These are phyloP conservation scores for Hypoxylon rubiginosum DNA, from an alignment of 2,329 filamentous ascomycete species.

Conservation along the genomic window DNA sequence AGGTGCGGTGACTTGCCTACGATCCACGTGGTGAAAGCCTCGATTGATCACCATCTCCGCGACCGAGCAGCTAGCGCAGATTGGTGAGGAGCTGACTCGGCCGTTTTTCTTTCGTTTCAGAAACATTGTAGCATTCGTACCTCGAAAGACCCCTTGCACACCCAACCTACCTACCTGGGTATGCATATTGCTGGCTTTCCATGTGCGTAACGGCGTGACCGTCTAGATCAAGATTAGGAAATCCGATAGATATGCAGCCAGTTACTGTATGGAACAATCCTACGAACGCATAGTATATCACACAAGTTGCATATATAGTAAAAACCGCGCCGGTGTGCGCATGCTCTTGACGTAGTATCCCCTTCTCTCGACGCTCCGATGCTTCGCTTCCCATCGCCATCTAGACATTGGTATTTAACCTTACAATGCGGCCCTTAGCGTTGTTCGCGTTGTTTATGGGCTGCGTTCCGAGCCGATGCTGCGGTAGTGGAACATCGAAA, in stretches of 20 bases:
- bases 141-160: conserved; percentile 4
- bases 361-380: conserved; percentile 12
- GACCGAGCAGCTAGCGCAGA: conserved; percentile 13
- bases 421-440: conserved; percentile 21
- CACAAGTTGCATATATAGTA: conserved; percentile 16
- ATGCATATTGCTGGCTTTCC: conserved; percentile 15
- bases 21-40: conserved; percentile 24
- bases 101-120: conserved; percentile 19
- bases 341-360: background rate
- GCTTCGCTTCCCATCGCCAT: conserved; percentile 17
- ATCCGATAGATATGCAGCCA: conserved; percentile 17
- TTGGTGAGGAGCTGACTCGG: conserved; percentile 5
- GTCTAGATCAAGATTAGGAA: conserved; percentile 19
- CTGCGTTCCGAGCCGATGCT: conserved; percentile 7
- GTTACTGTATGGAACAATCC: conserved; percentile 21
- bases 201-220: conserved; percentile 7
- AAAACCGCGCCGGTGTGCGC: background rate
- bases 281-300: background rate
- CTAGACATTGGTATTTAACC: background rate
- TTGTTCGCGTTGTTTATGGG: conserved; percentile 17
- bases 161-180: no score
- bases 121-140: conserved; percentile 2
- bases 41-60: conserved; percentile 10
- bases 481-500: conserved; percentile 3
- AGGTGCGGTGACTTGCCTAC: conserved; percentile 14